Evolutionary conservation across 164 flowering plant species (phyloP), one percentile per base, ranked within the genome.

Genomic region (Tinospora cordifolia): DNA sequence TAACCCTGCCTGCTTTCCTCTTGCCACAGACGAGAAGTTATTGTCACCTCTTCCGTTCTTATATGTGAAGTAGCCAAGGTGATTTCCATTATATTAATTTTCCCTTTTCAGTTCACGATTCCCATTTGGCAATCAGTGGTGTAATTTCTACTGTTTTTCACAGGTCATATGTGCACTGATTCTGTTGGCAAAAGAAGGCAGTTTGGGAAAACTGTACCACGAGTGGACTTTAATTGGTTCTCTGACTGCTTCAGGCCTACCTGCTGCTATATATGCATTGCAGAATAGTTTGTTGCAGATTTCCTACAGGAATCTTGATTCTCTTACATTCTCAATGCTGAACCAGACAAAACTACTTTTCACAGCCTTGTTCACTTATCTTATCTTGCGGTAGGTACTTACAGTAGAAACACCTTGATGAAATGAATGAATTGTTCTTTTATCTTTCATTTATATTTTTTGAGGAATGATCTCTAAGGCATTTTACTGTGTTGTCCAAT

Each of bases 221-320:
- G 85, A 95, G 71, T 92, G 99, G 99, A 87, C 90, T 63, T 80
- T 95, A 79, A 74, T 85, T 76, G 93, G 92, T 63, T 87, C 97
- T 6, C 75, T 95, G 78, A 88, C 93, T 71, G 91, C 94, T 65
- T 92, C 99, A 54, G 97, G 87, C 63, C 87, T 95, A 70, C 99
- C 98, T 58, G 99, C 99, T 14, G 96, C 94, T 58, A 92, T 92
- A 62, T 95, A 95, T 79, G 98, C 99, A 19, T 75, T 95, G 65
- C 99, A 95, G 75, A 95, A 95, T 77, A 92, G 97, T 75, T 84
- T 95, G 88, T 82, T 95, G 80, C 98, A 95, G 83, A 92, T 95
- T 51, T 88, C 99, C 59, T 95, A 92, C 86, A 85, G 77, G 79
- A 92, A 92, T 76, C 93, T 95, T n/a, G 99, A 95, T 83, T 95